Evolutionary conservation across 768 basidiomycete genomes (phyloP), one percentile per base, ranked within the genome.

Genomic region (Collybia nuda): DNA sequence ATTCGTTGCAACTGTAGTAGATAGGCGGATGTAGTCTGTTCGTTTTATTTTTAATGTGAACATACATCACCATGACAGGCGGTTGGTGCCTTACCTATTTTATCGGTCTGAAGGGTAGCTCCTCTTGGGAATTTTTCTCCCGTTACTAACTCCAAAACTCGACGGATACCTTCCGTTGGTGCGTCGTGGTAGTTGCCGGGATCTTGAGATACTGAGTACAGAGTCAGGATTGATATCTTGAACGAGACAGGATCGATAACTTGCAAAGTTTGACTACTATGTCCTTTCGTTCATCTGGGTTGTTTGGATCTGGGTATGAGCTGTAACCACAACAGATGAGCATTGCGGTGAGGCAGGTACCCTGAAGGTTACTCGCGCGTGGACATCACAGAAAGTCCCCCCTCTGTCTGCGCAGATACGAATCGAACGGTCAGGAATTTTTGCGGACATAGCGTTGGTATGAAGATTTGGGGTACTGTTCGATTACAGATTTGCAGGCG

Each of bases 1-100:
- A 60, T 98, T 98, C 15, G 96, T 98, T 0, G 94, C 95, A 3
- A 98, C 93, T 0, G 96, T 98, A 0, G 95, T 97, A 0, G 91
- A 93, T 6, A 96, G 73, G 15, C 93, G 83, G 55, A 96, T 92
- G 63, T 93, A 94, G 61, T 96, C 93, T 93, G 52, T 9, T 22
- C 38, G 40, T 23, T n/a, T n/a, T n/a, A n/a, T 2, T n/a, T 38
- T 23, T n/a, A 42, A 44, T 55, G 5, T 41, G 29, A 55, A 24
- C 45, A 39, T 28, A 21, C 43, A 21, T 35, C 18, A 21, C 32
- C 37, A 1, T 29, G 38, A 28, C n/a, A 46, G 15, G 14, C 18
- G 14, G 36, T 56, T 77, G n/a, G 12, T 47, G 32, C 12, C 12
- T 11, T 32, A 89, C 90, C 91, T 50, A 93, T 91, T 67, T 91